Evolutionary conservation across 768 basidiomycete genomes (phyloP), one percentile per base, ranked within the genome.

Genomic region (Pulveroboletus sp.): DNA sequence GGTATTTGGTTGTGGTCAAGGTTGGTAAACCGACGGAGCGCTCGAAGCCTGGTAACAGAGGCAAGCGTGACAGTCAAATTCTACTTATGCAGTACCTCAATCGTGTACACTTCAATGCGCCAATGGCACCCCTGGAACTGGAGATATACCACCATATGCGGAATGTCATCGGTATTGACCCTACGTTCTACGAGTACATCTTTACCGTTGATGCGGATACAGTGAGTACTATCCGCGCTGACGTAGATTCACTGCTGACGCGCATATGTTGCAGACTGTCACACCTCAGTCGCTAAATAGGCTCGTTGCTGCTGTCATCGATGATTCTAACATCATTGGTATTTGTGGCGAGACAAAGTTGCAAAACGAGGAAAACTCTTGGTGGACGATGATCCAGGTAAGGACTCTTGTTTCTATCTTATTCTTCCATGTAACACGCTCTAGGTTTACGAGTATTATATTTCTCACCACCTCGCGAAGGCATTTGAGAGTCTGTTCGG

Each of bases 381-480:
- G 85, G 76, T 87, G 86, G 73, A 87, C 86, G 9, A 86, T 86
- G 83, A 84, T 85, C 51, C 85, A 86, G 72, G 80, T 77, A 31
- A 51, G 70, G 27, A 2, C 21, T 9, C 17, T 21, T 13, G 5
- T 35, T 9, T 47, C 9, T 11, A 2, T 28, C 15, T 21, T 21
- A 36, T 35, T 27, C 30, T 27, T 33, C 18, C 15, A 24, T 45
- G 54, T 59, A 39, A 57, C 35, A 39, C 11, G 1, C 38, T 46
- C 15, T 51, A 81, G 77, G 81, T 84, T 17, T 82, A 83, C 71
- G 80, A 83, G 59, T 84, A 84, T 66, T 84, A 81, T 65, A 79
- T 83, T 49, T 83, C 80, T 0, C 81, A 81, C 57, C 79, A 86
- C 54, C 69, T 84, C 38, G 76, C 82, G 44, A 85, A 85, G 67